Evolutionary conservation across 2,329 filamentous ascomycete species (phyloP), one percentile per base, ranked within the genome.

Genomic region (Aureobasidium leucospermi): DNA sequence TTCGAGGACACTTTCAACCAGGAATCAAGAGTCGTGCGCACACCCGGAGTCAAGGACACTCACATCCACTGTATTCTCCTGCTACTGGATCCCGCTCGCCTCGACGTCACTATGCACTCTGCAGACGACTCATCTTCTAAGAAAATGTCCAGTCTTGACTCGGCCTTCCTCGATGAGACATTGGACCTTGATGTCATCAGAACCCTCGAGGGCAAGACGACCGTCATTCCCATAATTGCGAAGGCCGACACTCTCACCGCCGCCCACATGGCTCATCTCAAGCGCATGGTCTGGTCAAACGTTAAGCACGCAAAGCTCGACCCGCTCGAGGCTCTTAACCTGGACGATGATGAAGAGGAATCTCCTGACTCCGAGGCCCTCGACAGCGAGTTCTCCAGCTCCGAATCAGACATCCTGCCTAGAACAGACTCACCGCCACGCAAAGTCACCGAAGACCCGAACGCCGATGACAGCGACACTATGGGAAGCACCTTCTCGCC

Each of bases 221-320:
- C 90, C 0, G 90, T 97, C 61, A 90, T 99, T 48, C 94, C 94
- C 0, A 86, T 99, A 61, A 93, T 99, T 69, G 89, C 91, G 70
- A 99, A 99, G 76, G 93, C 94, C 41, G 94, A 99, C 72, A 96
- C 92, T 13, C 88, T 97, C 67, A 97, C 94, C n/a, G 86, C 88
- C 0, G 88, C 89, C 57, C 94, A 99, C 75, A 97, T 97, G 94
- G 80, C 84, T 47, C 86, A 90, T 67, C 82, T 99, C 65, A 96
- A 96, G 79, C 90, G 87, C 75, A 86, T 87, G 11, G 92, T 99
- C 36, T 95, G 89, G 85, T 85, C 90, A 58, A 92, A 88, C 66
- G 80, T 99, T 63, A 93, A 94, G 75, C 85, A 85, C 68, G 86
- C 90, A 13, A 89, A 88, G 65, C 80, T 99, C 58, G 92, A 99